Base-by-base conservation (phyloP, 495 filamentous ascomycete genomes). In the Aspergillus steynii region DNA sequence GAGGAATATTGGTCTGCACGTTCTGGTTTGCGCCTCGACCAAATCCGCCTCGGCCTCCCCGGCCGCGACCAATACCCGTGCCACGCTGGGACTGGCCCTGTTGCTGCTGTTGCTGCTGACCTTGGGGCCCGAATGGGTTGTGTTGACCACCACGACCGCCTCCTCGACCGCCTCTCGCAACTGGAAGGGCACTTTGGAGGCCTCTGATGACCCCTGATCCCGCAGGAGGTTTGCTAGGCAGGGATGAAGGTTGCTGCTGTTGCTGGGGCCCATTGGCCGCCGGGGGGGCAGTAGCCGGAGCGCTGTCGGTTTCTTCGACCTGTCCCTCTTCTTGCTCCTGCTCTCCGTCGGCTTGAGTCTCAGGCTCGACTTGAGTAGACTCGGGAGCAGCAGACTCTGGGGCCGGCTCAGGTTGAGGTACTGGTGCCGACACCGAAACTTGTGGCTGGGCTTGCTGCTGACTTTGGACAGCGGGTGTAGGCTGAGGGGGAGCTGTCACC, bases 141-240 rank as follows among this genome's bases (percentile, higher is more conserved):
- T 76, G 73, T 54, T 69, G 62, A 49, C 73, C 68, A 51, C 79
- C 70, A 53, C 71, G 55, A 42, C 69, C 60, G 27, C 71, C 67
- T 45, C 70, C 68, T 50, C 74, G 65, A 4, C 72, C 72, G 31
- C 73, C 75, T 62, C 78, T 61, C 45, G 80, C 80, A 58, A 81
- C 64, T 37, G 83, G 83, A 48, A 86, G 77, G 2, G 76, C 79
- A 29, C 80, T 83, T 55, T 83, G 80, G 5, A 82, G 65, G 14
- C 73, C 72, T 56, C 72, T 67, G 29, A 82, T 59, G 54, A 75
- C 69, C 25, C 67, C 73, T 27, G 75, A 68, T 0, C 74, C 79
- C 31, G 68, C 63, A 7, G 77, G 71, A 34, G 76, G 75, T 47
- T 78, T 80, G 50, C 59, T 76, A 3, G 71, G 74, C 14, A 75